Base-by-base conservation (phyloP, 2,329 filamentous ascomycete species). In the Arthroderma sp. region DNA sequence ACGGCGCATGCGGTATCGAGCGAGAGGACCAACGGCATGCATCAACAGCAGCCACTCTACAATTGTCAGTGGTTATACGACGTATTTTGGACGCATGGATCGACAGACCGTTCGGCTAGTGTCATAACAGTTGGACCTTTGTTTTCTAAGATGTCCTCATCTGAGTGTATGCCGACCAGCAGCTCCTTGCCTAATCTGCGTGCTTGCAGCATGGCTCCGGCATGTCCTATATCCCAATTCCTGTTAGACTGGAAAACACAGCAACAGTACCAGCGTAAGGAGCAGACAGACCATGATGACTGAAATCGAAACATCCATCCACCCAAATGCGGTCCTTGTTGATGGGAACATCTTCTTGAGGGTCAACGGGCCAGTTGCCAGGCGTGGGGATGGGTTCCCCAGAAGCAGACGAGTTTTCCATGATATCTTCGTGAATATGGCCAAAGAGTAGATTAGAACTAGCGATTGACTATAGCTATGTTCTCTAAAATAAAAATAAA, bases 41-140 rank as follows among this genome's bases (percentile, higher is more conserved):
- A 58, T 96, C 81, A 38, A 94, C 87, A 34, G 91, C 89, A 50
- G 87, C 80, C 50, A 94, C 75, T 50, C 85, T 88, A 61, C 29
- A 29, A 33, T 8, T 38, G 27, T 33, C 22, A 43, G 29, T 29
- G 31, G 36, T 31, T 22, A 22, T 22, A 22, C 15, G 10, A 15
- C 10, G 15, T 34, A 42, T n/a, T 22, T 9, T 29, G 32, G n/a
- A 36, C 43, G 29, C 15, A 36, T 22, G 43, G 22, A 28, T 42
- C 43, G 32, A 62, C 64, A 50, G 55, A 74, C 81, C 89, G 81
- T 74, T 98, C 91, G 53, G 81, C 74, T 46, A 96, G 72, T 46
- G 78, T 89, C 91, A 98, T 98, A 55, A 98, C 91, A 0, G 89
- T 95, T 1, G 91, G 91, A 5, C 91, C 91, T 68, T 98, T 98